Conservation (phyloP, 257 asterid species). For the Solanum chiquidenum region DNA sequence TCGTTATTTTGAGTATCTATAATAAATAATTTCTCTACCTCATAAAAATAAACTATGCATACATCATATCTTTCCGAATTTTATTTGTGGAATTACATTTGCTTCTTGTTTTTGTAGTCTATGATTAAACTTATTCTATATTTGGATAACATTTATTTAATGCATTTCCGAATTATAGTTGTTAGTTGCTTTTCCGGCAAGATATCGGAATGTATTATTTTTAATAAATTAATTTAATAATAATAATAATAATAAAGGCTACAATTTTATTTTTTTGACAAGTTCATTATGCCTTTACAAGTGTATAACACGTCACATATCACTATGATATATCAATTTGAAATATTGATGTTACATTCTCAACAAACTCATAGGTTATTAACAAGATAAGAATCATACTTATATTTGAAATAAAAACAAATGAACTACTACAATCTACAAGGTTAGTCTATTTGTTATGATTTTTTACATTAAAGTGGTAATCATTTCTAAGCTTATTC, state of each 20-base stretch:
- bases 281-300: not conserved
- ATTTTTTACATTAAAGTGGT: not conserved
- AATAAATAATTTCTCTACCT: not conserved
- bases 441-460: not conserved
- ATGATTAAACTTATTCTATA: not conserved
- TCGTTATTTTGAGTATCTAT: not conserved
- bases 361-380: not conserved
- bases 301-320: not conserved
- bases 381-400: not conserved
- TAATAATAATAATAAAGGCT: not conserved
- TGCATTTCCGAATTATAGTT: not conserved
- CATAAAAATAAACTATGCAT: not conserved
- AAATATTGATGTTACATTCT: not conserved
- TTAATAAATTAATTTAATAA: not conserved
- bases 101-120: not conserved
- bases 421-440: not conserved
- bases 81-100: not conserved
- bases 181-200: not conserved
- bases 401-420: not conserved
- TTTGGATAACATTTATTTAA: not conserved
- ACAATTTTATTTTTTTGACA: not conserved
- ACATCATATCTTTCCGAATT: fast-evolving
- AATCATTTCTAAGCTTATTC: not conserved
- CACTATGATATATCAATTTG: not conserved
- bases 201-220: not conserved